Evolutionary conservation across 78 protist genomes (phyloP).

Genomic region (Speleostelium caveatum): DNA sequence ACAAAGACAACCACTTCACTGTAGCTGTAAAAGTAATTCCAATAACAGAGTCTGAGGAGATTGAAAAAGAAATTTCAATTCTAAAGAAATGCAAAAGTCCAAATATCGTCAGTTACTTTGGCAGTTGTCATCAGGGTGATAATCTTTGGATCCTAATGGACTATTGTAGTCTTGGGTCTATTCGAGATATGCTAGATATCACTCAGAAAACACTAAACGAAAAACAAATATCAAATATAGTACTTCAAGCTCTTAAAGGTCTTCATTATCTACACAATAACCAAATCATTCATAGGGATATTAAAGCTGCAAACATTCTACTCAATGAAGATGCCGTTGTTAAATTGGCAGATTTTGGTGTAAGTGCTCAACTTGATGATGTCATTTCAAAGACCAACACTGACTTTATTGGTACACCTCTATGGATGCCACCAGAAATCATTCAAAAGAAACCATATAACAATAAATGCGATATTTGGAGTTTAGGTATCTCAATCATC

Average conservation of each 20-base stretch:
- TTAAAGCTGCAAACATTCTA: slow-evolving; percentile 83
- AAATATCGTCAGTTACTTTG: slow-evolving; percentile 66
- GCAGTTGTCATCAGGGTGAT: slow-evolving; percentile 29
- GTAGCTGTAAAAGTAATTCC: slow-evolving; percentile 59
- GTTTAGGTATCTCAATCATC: slow-evolving; percentile 62
- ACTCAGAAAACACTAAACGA: slow-evolving; percentile 55
- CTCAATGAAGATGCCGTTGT: slow-evolving; percentile 55
- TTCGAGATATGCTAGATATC: slow-evolving; percentile 63
- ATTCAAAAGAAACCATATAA: slow-evolving; percentile 55
- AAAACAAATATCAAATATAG: slow-evolving; percentile 36
- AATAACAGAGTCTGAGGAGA: slow-evolving; percentile 49
- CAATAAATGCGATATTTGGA: slow-evolving; percentile 80
- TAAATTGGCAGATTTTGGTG: slow-evolving; percentile 84
- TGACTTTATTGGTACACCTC: slow-evolving; percentile 66
- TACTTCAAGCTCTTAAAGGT: slow-evolving; percentile 69
- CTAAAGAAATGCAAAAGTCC: slow-evolving; percentile 40
- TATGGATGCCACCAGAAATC: slow-evolving; percentile 84
- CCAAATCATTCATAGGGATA: slow-evolving; percentile 76
- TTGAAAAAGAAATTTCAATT: slow-evolving; percentile 63
- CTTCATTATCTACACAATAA: slow-evolving; percentile 67
- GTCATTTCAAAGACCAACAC: slow-evolving; percentile 1
- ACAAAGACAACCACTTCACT: slow-evolving; percentile 22
- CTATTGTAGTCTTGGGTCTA: slow-evolving; percentile 68
- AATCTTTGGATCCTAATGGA: slow-evolving; percentile 84
- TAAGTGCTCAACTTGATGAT: slow-evolving; percentile 64